These are phyloP conservation scores for Neurospora tetrasperma DNA, from an alignment of 495 filamentous ascomycete species.

Conservation along the genomic window DNA sequence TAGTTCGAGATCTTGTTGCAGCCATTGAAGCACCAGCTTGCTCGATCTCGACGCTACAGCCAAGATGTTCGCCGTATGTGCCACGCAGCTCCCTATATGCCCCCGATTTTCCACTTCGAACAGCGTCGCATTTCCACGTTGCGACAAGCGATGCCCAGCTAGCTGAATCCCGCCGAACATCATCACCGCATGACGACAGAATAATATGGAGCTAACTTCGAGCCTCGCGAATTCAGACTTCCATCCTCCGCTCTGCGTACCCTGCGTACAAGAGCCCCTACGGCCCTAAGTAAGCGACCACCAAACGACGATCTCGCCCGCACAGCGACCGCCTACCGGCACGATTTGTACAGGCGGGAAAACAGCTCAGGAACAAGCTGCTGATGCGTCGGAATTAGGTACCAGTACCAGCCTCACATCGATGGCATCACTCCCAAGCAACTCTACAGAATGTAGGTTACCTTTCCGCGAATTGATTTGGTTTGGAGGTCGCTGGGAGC, in stretches of 20 bases:
- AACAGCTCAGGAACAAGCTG: not conserved
- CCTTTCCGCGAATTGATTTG: not conserved
- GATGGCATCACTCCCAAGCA: slow-evolving; percentile 29
- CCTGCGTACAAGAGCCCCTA: slow-evolving; percentile 39
- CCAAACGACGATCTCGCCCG: not conserved
- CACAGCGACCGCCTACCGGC: not conserved
- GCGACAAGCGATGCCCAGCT: not conserved
- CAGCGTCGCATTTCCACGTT: not conserved
- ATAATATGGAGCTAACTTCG: slow-evolving; percentile 13
- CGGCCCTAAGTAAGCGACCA: slow-evolving; percentile 40
- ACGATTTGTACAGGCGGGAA: not conserved
- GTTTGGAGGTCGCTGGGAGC: not conserved
- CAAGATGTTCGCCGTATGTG: slow-evolving; percentile 36
- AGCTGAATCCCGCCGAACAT: not conserved
- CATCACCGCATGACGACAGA: slow-evolving; percentile 2
- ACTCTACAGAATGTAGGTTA: slow-evolving; percentile 29
- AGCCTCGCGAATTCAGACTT: slow-evolving; percentile 20
- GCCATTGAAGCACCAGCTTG: slow-evolving; percentile 26
- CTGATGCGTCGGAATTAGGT: slow-evolving; percentile 29
- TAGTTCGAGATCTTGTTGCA: slow-evolving; percentile 10
- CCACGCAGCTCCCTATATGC: not conserved
- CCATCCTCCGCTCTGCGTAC: slow-evolving; percentile 19
- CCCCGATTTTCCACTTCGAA: not conserved
- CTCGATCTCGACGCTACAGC: slow-evolving; percentile 9
- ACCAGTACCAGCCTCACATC: slow-evolving; percentile 36